phyloP scores from a whole-genome alignment of 139 green algal species.

The Raphidocelis subcapitata region DNA sequence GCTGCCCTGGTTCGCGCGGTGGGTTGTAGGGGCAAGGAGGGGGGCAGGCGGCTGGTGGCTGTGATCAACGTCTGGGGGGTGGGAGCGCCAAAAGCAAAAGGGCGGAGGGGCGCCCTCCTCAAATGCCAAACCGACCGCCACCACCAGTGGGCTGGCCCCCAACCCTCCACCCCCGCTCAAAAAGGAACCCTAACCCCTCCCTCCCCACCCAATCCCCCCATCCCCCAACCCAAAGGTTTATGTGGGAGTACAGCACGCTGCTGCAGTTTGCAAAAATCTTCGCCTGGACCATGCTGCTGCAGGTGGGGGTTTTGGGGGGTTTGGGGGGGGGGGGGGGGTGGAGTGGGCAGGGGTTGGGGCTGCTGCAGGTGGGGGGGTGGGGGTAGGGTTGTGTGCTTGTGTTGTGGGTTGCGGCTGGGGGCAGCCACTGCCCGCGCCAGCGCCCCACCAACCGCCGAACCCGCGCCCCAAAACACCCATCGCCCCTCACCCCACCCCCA shows the following conservation, averaged over 20 bases:
- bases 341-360: too few relatives aligned
- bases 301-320: not conserved
- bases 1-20: slow-evolving; percentile 31
- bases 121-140: too few relatives aligned
- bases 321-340: too few relatives aligned
- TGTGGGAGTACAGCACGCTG: slow-evolving; percentile 38
- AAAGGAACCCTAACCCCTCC: not conserved
- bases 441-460: too few relatives aligned
- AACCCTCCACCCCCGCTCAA: not conserved
- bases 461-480: too few relatives aligned
- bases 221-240: slow-evolving; percentile 35
- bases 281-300: slow-evolving; percentile 33
- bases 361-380: too few relatives aligned
- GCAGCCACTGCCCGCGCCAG: too few relatives aligned
- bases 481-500: too few relatives aligned
- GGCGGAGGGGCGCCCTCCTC: too few relatives aligned
- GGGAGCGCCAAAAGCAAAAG: not conserved
- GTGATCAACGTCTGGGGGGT: not conserved
- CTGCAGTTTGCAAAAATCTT: slow-evolving; percentile 40
- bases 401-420: too few relatives aligned
- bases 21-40: not conserved
- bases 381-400: too few relatives aligned
- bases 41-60: not conserved
- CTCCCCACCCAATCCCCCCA: not conserved
- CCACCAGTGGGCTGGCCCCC: too few relatives aligned